Evolutionary conservation across 495 filamentous ascomycete species (phyloP), one percentile per base, ranked within the genome.

Genomic region (Talaromyces proteolyticus): DNA sequence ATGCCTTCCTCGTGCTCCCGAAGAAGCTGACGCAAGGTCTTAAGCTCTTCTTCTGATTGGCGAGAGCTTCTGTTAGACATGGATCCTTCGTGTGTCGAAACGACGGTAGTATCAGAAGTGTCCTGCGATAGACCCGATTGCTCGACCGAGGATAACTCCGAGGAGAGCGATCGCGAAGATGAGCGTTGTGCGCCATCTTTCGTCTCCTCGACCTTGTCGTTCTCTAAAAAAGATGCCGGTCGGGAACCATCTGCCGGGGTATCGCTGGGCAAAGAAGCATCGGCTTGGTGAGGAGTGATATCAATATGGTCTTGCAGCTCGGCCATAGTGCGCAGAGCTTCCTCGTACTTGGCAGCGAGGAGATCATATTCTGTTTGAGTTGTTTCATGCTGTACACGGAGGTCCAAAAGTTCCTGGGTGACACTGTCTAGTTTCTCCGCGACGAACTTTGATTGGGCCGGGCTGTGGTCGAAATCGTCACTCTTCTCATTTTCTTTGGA

Each of bases 101-200:
- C 51, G 61, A 66, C 26, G 69, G 69, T 80, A 47, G 70, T 68
- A 65, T 84, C 77, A 57, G 82, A 82, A 21, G 74, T 73, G 58
- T 84, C 77, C 59, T 73, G 71, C 57, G 82, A 82, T 62, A 77
- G 75, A 57, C 80, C 83, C 63, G 88, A 91, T 63, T 86, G 89
- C 82, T 85, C 87, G 81, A 76, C 89, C 74, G 86, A 96, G 72
- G 89, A 96, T 67, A 95, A 83, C 69, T 96, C 91, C 81, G 90
- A 91, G 53, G 88, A 96, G 63, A 96, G 88, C 68, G 91, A 95
- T 65, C 86, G 91, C 80, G 89, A 89, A 74, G 86, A 91, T 76
- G 87, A 88, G 60, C 78, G 83, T 72, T 88, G 88, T 69, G 75
- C 84, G 72, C 82, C 86, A 75, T 81, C 77, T 65, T 82, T 91